A percentile compares a stretch with the other conserved stretches of the same genome.
phyloP scores from a whole-genome alignment of 192 early-diverging fungal species.

The Haplosporangium gracile region DNA sequence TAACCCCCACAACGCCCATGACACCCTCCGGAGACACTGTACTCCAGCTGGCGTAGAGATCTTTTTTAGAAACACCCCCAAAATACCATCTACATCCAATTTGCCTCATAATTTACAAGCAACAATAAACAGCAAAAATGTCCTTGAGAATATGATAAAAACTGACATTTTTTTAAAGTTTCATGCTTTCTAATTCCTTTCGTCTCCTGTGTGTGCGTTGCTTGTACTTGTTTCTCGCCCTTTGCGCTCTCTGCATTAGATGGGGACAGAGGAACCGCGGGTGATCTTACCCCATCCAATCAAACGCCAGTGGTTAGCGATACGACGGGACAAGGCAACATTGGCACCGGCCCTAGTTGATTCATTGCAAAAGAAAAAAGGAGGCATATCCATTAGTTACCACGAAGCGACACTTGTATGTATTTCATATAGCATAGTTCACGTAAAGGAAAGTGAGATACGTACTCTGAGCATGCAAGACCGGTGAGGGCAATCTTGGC shows the following conservation, averaged over 20 bases:
- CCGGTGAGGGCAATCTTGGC: slow-evolving; percentile 94
- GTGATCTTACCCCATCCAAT: slow-evolving; percentile 99
- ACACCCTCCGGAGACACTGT: background rate
- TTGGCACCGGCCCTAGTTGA: slow-evolving; percentile 81
- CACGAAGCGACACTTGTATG: background rate
- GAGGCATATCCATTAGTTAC: background rate
- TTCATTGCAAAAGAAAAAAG: background rate
- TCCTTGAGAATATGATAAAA: background rate
- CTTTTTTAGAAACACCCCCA: background rate
- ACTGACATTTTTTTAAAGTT: slow-evolving; percentile 5
- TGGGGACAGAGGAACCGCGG: slow-evolving; percentile 78
- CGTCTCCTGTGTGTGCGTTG: background rate
- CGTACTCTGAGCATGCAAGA: slow-evolving; percentile 91
- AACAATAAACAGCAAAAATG: background rate
- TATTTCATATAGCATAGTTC: background rate
- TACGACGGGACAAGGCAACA: slow-evolving; percentile 95
- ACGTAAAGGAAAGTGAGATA: background rate
- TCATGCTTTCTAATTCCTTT: background rate
- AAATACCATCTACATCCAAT: background rate
- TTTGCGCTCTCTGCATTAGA: slow-evolving; percentile 14
- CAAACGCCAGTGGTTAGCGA: slow-evolving; percentile 98
- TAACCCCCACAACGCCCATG: background rate
- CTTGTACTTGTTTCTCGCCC: background rate
- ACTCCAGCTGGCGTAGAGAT: background rate
- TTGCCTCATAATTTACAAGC: background rate